Evolutionary conservation across 1,284 basidiomycete species (phyloP).

Genomic region (Irpex sp.): DNA sequence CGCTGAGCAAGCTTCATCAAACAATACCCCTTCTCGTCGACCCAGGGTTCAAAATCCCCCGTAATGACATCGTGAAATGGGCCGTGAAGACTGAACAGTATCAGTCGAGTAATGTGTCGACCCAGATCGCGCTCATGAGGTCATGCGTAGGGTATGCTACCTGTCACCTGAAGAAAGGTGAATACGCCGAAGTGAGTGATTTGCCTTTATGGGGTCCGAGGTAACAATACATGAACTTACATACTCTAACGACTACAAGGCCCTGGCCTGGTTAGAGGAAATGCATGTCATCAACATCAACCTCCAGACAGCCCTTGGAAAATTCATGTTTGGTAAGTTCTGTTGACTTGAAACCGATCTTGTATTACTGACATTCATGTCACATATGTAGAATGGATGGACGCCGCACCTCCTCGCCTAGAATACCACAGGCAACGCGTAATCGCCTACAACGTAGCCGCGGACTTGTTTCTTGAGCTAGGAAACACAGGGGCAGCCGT

Average conservation of each 20-base stretch:
- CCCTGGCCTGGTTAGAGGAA: neutral
- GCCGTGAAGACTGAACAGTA: neutral
- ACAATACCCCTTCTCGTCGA: neutral
- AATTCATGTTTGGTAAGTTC: neutral
- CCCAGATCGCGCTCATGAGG: neutral
- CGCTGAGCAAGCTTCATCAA: neutral
- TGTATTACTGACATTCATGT: neutral
- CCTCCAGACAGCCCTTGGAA: neutral
- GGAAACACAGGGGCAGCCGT: constrained; percentile 20
- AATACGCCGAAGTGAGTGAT: neutral
- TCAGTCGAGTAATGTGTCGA: neutral
- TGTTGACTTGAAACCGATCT: neutral
- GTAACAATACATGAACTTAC: neutral
- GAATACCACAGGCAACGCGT: constrained; percentile 18
- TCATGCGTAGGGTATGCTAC: neutral
- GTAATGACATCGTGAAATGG: neutral
- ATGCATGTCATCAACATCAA: neutral
- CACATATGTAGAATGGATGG: neutral
- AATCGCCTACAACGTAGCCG: constrained; percentile 13
- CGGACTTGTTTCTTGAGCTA: constrained; percentile 18
- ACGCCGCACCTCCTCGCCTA: neutral
- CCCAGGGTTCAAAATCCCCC: neutral
- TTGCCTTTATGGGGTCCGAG: neutral
- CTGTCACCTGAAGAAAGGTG: neutral
- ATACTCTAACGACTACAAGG: neutral